These are phyloP conservation scores for Lupinus albus DNA, from an alignment of 306 rosid genomes.

Conservation along the genomic window DNA sequence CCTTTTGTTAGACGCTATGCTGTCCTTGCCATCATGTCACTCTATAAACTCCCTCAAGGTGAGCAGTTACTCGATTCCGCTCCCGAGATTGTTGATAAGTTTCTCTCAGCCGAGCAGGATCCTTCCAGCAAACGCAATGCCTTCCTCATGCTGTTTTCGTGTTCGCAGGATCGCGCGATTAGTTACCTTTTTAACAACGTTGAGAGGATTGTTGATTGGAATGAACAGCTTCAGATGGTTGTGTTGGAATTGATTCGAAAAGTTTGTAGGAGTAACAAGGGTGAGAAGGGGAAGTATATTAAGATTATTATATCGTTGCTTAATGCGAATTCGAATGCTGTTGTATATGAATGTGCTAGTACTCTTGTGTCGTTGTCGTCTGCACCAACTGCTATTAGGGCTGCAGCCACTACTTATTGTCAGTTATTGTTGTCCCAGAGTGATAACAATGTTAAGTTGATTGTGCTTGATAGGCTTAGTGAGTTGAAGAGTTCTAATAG, in stretches of 20 bases:
- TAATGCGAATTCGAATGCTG: slow-evolving; percentile 79
- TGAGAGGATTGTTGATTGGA: slow-evolving; percentile 82
- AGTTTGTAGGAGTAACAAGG: slow-evolving; percentile 81
- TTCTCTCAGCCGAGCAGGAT: slow-evolving; percentile 78
- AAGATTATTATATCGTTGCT: slow-evolving; percentile 75
- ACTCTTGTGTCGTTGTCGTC: slow-evolving; percentile 89
- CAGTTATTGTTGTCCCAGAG: slow-evolving; percentile 89
- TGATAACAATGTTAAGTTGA: slow-evolving; percentile 91
- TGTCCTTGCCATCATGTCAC: slow-evolving; percentile 85
- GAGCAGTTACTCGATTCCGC: slow-evolving; percentile 78
- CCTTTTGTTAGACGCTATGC: slow-evolving; percentile 86
- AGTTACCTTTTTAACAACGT: slow-evolving; percentile 62
- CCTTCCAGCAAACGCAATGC: slow-evolving; percentile 84
- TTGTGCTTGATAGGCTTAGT: slow-evolving; percentile 80
- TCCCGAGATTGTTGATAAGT: slow-evolving; percentile 83
- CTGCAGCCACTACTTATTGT: slow-evolving; percentile 80
- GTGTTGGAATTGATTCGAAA: slow-evolving; percentile 83
- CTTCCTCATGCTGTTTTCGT: slow-evolving; percentile 87
- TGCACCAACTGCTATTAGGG: slow-evolving; percentile 89
- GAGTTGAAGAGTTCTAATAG: slow-evolving; percentile 75
- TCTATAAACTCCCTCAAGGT: slow-evolving; percentile 81
- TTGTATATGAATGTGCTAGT: slow-evolving; percentile 84
- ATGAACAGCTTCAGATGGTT: slow-evolving; percentile 88
- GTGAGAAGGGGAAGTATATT: slow-evolving; percentile 83
- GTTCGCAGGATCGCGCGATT: slow-evolving; percentile 88